These are phyloP conservation scores for Phoma sp. DNA, from an alignment of 2,329 filamentous ascomycete species.

Conservation along the genomic window DNA sequence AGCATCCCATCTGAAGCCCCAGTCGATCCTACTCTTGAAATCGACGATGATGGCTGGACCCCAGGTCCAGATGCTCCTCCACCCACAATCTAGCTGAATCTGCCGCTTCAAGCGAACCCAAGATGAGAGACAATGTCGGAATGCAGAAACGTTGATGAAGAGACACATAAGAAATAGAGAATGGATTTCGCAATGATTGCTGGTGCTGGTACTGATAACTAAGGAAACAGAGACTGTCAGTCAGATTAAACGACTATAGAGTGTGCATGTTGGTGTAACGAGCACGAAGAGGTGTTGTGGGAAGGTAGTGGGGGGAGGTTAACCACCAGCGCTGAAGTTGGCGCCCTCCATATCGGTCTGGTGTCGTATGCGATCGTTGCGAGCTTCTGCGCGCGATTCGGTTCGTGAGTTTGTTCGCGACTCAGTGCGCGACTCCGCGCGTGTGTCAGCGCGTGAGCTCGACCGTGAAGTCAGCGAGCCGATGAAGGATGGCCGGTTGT, in stretches of 20 bases:
- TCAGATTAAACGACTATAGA: constrained; percentile 33
- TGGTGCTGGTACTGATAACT: constrained; percentile 23
- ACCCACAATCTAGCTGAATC: constrained; percentile 20
- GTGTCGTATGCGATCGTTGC: constrained; percentile 32
- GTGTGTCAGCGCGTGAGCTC: constrained; percentile 39
- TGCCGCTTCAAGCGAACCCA: constrained; percentile 35
- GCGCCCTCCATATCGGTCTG: constrained; percentile 36
- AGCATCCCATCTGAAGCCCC: constrained; percentile 37
- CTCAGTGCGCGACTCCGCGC: constrained; percentile 23
- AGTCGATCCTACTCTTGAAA: constrained; percentile 33
- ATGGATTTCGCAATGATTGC: constrained; percentile 13
- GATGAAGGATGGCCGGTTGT: constrained; percentile 38
- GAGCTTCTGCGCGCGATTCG: constrained; percentile 27
- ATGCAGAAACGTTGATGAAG: constrained; percentile 34
- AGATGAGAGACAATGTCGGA: constrained; percentile 33
- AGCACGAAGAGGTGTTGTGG: constrained; percentile 15
- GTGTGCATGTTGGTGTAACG: constrained; percentile 13
- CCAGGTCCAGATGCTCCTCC: constrained; percentile 28
- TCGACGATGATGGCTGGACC: constrained; percentile 30
- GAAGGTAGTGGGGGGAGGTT: constrained; percentile 22
- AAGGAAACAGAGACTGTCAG: constrained; percentile 41
- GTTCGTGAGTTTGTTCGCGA: constrained; percentile 17
- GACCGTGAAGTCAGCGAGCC: constrained; percentile 45
- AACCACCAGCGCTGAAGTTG: constrained; percentile 37
- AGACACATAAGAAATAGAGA: constrained; percentile 44